Evolutionary conservation across 179 eudicot genomes (phyloP).

Genomic region (Corrigiola litoralis): DNA sequence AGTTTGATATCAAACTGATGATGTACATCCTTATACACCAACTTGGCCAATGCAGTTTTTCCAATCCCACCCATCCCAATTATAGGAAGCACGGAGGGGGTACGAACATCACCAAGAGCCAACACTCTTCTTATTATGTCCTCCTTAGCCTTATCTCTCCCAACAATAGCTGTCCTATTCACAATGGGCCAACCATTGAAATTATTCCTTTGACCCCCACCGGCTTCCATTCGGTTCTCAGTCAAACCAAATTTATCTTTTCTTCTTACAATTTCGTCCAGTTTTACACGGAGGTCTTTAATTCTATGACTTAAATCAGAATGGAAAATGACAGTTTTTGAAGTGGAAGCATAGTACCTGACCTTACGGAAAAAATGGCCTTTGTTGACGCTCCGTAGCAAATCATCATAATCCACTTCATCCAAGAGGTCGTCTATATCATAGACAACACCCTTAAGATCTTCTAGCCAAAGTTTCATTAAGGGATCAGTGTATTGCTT

Average conservation of each 20-base stretch:
- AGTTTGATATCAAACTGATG: constrained; percentile 31
- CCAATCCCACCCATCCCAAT: constrained; percentile 34
- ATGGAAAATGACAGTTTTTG: background rate
- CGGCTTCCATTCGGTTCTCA: background rate
- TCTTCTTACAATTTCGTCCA: background rate
- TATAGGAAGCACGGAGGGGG: background rate
- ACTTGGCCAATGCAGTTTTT: too few relatives aligned
- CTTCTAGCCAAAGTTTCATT: constrained; percentile 13
- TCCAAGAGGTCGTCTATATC: constrained; percentile 28
- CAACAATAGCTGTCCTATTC: constrained; percentile 5
- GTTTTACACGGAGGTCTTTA: constrained; percentile 12
- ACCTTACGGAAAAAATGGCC: background rate
- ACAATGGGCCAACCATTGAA: background rate
- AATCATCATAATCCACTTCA: background rate
- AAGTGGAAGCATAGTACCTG: constrained; percentile 2
- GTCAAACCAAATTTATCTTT: constrained; percentile 11
- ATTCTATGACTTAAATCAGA: constrained; percentile 11
- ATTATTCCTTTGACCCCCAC: background rate
- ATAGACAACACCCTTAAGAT: constrained; percentile 19
- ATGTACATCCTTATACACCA: constrained; percentile 21
- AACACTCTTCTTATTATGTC: background rate
- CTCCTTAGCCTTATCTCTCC: constrained; percentile 9
- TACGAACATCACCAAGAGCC: background rate
- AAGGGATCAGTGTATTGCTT: background rate
- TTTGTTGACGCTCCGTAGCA: background rate